Evolutionary conservation across 2,329 filamentous ascomycete genomes (phyloP).

Genomic region (Fusarium ambrosium): DNA sequence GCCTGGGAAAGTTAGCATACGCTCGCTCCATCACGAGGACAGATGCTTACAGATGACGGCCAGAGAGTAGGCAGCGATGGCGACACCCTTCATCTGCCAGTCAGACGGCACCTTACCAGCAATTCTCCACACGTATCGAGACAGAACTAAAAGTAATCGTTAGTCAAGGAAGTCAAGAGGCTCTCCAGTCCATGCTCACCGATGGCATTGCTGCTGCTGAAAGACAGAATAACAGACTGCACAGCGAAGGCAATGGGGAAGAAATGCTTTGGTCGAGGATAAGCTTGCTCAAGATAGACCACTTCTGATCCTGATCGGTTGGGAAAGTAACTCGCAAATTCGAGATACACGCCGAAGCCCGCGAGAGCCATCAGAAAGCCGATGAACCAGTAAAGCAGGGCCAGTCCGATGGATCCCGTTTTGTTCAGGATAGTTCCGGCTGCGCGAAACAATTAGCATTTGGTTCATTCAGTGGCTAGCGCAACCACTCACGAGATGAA

Average conservation of each 20-base stretch:
- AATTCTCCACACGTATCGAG: constrained; percentile 73
- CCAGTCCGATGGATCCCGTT: constrained; percentile 73
- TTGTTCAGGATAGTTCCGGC: constrained; percentile 65
- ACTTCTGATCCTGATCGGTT: constrained; percentile 76
- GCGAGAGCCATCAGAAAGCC: constrained; percentile 70
- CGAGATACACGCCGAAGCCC: constrained; percentile 71
- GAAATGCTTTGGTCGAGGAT: constrained; percentile 73
- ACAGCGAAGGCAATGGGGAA: constrained; percentile 75
- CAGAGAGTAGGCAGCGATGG: constrained; percentile 72
- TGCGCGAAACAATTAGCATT: neutral
- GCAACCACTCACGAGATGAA: constrained; percentile 67
- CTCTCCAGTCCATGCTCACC: constrained; percentile 4
- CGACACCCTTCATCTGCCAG: constrained; percentile 78
- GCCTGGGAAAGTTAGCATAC: constrained; percentile 35
- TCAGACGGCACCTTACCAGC: constrained; percentile 62
- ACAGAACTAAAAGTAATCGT: constrained; percentile 60
- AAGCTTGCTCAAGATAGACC: constrained; percentile 77
- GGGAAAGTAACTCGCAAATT: constrained; percentile 75
- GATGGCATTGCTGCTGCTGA: constrained; percentile 75
- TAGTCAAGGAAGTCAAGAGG: neutral
- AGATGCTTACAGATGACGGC: constrained; percentile 64
- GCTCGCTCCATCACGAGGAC: no score
- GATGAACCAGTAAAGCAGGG: constrained; percentile 74
- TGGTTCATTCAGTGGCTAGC: no score
- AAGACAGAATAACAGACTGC: constrained; percentile 73